phyloP scores from a whole-genome alignment of 768 basidiomycete species.

The Amylocystis lapponica region DNA sequence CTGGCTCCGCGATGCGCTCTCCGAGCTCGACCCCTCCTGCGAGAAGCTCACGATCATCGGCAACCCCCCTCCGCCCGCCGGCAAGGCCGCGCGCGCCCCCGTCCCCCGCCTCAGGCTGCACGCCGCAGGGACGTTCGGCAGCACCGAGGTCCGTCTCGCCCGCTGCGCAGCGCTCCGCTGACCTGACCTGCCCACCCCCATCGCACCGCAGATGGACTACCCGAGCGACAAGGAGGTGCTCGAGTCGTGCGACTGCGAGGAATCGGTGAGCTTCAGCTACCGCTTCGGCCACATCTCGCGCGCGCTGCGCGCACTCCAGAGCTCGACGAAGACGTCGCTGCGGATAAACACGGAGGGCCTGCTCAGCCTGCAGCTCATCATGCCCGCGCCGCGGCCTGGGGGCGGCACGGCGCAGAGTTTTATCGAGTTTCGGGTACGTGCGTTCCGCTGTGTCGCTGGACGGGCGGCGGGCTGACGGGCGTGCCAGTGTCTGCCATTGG shows the following conservation, averaged over 20 bases:
- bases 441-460: neutral
- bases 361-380: slow-evolving; percentile 86
- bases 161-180: neutral
- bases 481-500: slow-evolving; percentile 21
- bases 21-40: slow-evolving; percentile 86
- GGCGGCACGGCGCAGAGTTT: slow-evolving; percentile 50
- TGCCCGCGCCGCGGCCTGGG: slow-evolving; percentile 46
- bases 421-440: slow-evolving; percentile 81
- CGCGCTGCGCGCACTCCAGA: slow-evolving; percentile 69
- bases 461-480: neutral
- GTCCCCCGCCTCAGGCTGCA: slow-evolving; percentile 75
- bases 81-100: slow-evolving; percentile 19
- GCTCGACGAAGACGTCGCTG: slow-evolving; percentile 83
- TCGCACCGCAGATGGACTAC: slow-evolving; percentile 76
- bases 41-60: slow-evolving; percentile 81
- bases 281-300: slow-evolving; percentile 72
- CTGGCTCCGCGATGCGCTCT: slow-evolving; percentile 89
- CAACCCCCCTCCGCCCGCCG: slow-evolving; percentile 45
- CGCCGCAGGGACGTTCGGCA: slow-evolving; percentile 78
- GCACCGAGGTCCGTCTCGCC: slow-evolving; percentile 56
- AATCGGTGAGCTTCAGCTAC: slow-evolving; percentile 72
- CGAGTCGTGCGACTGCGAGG: slow-evolving; percentile 80
- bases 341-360: slow-evolving; percentile 80
- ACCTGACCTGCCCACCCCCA: neutral
- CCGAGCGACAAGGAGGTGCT: slow-evolving; percentile 89